Evolutionary conservation across 1,139 yeast species (phyloP).

Genomic region (Zygotorulaspora mrakii): DNA sequence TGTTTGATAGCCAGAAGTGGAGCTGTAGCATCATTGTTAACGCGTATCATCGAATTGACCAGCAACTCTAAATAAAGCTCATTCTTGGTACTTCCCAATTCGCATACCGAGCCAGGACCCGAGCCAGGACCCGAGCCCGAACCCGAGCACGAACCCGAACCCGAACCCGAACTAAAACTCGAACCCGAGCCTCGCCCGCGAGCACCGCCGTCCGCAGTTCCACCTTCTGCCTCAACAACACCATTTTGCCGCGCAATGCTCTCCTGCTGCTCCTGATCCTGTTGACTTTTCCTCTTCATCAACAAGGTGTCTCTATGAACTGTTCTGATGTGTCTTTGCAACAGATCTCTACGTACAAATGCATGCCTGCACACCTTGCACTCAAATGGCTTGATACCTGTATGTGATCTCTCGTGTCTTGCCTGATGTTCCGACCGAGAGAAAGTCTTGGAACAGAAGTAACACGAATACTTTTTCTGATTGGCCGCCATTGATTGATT

Average conservation of each 20-base stretch:
- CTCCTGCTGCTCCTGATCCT: conserved; percentile 2
- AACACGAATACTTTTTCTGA: conserved; percentile 66
- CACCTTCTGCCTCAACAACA: not conserved
- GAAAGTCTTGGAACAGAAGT: conserved; percentile 76
- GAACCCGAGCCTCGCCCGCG: too few relatives aligned
- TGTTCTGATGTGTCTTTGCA: conserved; percentile 74
- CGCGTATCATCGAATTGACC: conserved; percentile 21
- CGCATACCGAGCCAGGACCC: too few relatives aligned
- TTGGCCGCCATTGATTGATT: conserved; percentile 42
- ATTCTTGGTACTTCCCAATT: conserved; percentile 4
- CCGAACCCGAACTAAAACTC: too few relatives aligned
- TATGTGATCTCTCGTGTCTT: conserved; percentile 80
- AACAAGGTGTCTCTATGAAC: conserved; percentile 47
- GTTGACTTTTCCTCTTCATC: conserved; percentile 10
- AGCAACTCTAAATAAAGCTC: conserved; percentile 16
- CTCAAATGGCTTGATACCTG: conserved; percentile 77
- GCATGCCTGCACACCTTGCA: conserved; percentile 68
- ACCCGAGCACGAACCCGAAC: too few relatives aligned
- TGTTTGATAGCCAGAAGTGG: not conserved
- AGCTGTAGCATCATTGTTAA: conserved; percentile 5
- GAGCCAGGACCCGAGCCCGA: too few relatives aligned
- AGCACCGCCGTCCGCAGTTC: too few relatives aligned
- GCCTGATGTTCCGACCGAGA: conserved; percentile 78
- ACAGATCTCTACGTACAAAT: conserved; percentile 71
- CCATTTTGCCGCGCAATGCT: not conserved